Percentiles rank a stretch among this genome's conserved stretches.
These are phyloP conservation scores for Pichia nanzhaoensis DNA, from an alignment of 805 yeast genomes.

Conservation along the genomic window DNA sequence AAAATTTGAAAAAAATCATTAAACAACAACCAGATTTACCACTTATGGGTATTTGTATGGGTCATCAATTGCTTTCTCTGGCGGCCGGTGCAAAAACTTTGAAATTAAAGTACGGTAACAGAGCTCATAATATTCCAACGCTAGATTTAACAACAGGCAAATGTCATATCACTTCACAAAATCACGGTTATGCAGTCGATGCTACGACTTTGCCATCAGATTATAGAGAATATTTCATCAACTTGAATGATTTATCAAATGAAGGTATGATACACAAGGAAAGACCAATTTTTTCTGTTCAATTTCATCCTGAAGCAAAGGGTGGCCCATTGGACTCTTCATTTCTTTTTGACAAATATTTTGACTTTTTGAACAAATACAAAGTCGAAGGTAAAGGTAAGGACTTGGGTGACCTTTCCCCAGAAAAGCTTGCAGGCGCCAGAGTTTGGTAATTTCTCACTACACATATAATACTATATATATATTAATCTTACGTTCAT, in stretches of 20 bases:
- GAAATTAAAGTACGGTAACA: slow-evolving; percentile 94
- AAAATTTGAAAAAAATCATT: slow-evolving; percentile 67
- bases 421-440: slow-evolving; percentile 11
- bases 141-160: slow-evolving; percentile 83
- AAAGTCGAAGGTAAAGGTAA: slow-evolving; percentile 31
- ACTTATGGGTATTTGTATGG: slow-evolving; percentile 95
- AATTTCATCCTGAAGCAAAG: slow-evolving; percentile 98
- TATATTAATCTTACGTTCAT: too few relatives aligned
- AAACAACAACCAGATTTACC: slow-evolving; percentile 61
- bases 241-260: slow-evolving; percentile 90
- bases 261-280: slow-evolving; percentile 92
- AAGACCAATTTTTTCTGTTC: slow-evolving; percentile 92
- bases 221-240: slow-evolving; percentile 84
- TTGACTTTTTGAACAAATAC: slow-evolving; percentile 59
- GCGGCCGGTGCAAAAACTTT: slow-evolving; percentile 92
- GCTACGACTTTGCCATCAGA: slow-evolving; percentile 64
- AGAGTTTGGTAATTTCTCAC: slow-evolving; percentile 11
- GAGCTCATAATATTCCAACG: slow-evolving; percentile 98
- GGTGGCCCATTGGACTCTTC: slow-evolving; percentile 97
- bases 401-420: slow-evolving; percentile 13
- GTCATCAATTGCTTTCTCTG: slow-evolving; percentile 92
- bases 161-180: slow-evolving; percentile 97
- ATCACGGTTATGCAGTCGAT: slow-evolving; percentile 98
- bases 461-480: neutral
- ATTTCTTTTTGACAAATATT: slow-evolving; percentile 84